Conservation (phyloP, 495 filamentous ascomycete genomes). For the Neurospora sp. region DNA sequence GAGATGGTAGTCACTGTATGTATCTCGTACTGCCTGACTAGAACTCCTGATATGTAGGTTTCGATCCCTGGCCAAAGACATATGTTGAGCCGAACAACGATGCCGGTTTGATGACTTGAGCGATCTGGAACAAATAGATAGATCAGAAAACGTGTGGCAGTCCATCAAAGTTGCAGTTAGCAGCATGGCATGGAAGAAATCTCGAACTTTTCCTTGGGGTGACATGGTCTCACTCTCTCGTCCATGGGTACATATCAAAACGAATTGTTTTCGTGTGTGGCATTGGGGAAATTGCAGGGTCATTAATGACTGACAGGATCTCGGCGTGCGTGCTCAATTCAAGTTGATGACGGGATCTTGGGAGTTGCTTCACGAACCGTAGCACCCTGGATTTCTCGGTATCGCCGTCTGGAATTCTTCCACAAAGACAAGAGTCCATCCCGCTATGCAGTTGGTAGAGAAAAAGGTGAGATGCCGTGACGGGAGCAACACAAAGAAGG, state of each 20-base stretch:
- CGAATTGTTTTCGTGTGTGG: background rate
- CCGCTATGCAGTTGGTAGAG: background rate
- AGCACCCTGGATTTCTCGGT: background rate
- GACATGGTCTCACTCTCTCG: background rate
- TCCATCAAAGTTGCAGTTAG: background rate
- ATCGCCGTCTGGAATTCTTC: background rate
- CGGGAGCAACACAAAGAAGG: background rate
- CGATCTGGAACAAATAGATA: background rate
- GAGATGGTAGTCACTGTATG: too few species aligned
- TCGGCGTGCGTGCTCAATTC: background rate
- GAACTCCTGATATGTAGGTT: background rate
- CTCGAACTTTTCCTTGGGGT: background rate
- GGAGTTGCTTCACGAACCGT: background rate
- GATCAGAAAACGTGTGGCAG: background rate
- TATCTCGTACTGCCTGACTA: too few species aligned
- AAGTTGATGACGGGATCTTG: too few species aligned
- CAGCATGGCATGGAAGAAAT: background rate
- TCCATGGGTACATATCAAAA: background rate
- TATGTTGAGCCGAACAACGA: background rate
- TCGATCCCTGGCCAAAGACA: background rate
- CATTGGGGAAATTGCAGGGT: background rate
- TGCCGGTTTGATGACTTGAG: too few species aligned
- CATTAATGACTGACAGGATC: background rate
- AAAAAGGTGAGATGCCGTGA: background rate
- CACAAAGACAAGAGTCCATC: background rate